Evolutionary conservation across 352 stramenopile genomes (phyloP), one percentile per base, ranked within the genome.

Genomic region (Phytophthora megakarya): DNA sequence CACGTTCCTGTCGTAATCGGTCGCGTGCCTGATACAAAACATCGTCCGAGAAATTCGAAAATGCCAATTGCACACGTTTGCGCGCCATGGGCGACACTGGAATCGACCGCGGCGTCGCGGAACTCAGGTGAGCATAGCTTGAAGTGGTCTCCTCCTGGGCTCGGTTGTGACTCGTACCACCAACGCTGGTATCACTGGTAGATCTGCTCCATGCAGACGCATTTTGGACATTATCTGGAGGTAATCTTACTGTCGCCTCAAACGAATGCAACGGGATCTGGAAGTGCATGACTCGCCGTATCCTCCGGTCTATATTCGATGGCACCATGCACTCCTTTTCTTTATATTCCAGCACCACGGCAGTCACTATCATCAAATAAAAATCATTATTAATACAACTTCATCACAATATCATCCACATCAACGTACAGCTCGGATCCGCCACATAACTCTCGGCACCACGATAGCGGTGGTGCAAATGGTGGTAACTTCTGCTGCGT

Each of bases 211-310:
- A 61, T 49, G 44, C 26, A 33, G 49, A 38, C 22, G 62, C 3
- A n/a, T 12, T 37, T 48, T 60, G 58, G 7, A 56, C 40, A 23
- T 75, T 57, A 2, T 76, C 71, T 18, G 81, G 67, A 2, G 84
- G 87, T 43, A 96, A 72, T 13, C 86, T 72, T 32, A 96, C 85
- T 0, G 81, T 96, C 0, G 87, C 87, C 47, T 96, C 87, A 63
- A 96, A 96, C 2, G 87, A 89, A 59, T 85, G 77, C 44, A 93
- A 65, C 21, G 86, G 84, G 57, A 95, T 93, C 67, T 91, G 78
- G 56, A 95, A 92, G 49, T 96, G 88, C 88, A 96, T 96, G 48
- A 94, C 84, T 18, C 87, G 85, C 42, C 90, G 86, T 81, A 96
- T 96, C 65, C 88, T 81, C 37, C 80, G 72, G 65, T 93, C 92